Conservation (phyloP, 2,329 filamentous ascomycete genomes). For the Beauveria scarabaeidicola region DNA sequence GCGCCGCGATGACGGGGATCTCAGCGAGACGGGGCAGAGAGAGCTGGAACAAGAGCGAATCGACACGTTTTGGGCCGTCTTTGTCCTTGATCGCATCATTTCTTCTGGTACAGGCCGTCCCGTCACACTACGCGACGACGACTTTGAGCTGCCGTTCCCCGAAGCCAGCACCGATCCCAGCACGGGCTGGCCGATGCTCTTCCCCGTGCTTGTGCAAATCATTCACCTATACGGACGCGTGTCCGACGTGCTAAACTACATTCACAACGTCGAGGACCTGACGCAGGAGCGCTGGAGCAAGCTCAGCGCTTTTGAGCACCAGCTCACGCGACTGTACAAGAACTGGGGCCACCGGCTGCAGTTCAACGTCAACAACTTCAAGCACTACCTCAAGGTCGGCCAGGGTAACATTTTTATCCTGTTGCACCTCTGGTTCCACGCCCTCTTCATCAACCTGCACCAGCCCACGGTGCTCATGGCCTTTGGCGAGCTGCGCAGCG, state of each 20-base stretch:
- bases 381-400: conserved; percentile 69
- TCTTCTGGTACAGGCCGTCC: conserved; percentile 79
- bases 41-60: conserved; percentile 73
- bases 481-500: conserved; percentile 50
- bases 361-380: conserved; percentile 81
- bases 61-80: conserved; percentile 86
- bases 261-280: conserved; percentile 64
- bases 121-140: conserved; percentile 74
- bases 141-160: conserved; percentile 71
- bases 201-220: conserved; percentile 72
- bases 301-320: conserved; percentile 69
- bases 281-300: conserved; percentile 65
- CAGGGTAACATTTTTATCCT: conserved; percentile 83
- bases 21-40: conserved; percentile 44
- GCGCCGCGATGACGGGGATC: conserved; percentile 32
- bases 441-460: conserved; percentile 74
- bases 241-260: conserved; percentile 76
- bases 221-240: conserved; percentile 80
- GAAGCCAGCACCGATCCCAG: conserved; percentile 40
- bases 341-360: conserved; percentile 65
- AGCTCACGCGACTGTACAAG: conserved; percentile 65
- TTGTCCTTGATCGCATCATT: conserved; percentile 78
- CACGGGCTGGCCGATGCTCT: conserved; percentile 66
- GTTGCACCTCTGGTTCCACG: conserved; percentile 83
- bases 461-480: conserved; percentile 76